Evolutionary conservation across 2,329 filamentous ascomycete genomes (phyloP).

Genomic region (Pyrenophora teres): DNA sequence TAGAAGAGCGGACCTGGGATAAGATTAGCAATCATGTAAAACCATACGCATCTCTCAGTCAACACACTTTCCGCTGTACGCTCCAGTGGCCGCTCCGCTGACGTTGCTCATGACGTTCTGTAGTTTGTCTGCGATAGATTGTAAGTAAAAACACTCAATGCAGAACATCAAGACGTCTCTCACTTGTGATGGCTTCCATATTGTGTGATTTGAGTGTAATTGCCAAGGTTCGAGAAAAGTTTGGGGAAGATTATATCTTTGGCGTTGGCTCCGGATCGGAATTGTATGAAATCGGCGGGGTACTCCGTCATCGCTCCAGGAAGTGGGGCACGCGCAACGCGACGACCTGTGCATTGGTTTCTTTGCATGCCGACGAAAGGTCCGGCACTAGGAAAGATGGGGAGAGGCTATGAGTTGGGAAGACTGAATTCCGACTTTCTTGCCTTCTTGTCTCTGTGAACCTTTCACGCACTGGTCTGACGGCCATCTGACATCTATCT

Average conservation of each 20-base stretch:
- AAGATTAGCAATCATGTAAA: conserved; percentile 19
- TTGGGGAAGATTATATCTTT: conserved; percentile 30
- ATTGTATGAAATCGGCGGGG: conserved; percentile 31
- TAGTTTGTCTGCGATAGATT: conserved; percentile 38
- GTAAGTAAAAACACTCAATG: background rate
- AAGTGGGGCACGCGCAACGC: conserved; percentile 9
- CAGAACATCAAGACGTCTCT: conserved; percentile 3
- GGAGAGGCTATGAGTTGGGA: no score
- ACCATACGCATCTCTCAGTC: background rate
- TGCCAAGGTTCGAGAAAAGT: conserved; percentile 13
- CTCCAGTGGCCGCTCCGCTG: conserved; percentile 25
- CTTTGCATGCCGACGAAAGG: conserved; percentile 1
- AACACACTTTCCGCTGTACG: conserved; percentile 44
- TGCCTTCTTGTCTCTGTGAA: no score
- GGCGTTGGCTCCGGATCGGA: conserved; percentile 41
- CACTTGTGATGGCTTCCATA: conserved; percentile 48
- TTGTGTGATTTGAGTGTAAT: conserved; percentile 21
- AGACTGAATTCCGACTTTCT: no score
- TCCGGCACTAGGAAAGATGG: background rate
- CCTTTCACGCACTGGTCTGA: no score
- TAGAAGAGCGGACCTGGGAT: conserved; percentile 42
- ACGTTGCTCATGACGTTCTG: conserved; percentile 37
- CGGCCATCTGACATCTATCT: no score
- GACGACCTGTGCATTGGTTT: conserved; percentile 4
- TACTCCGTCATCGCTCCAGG: conserved; percentile 44